Base-by-base conservation (phyloP, 2,329 filamentous ascomycete species). In the Aspergillus versicolor region DNA sequence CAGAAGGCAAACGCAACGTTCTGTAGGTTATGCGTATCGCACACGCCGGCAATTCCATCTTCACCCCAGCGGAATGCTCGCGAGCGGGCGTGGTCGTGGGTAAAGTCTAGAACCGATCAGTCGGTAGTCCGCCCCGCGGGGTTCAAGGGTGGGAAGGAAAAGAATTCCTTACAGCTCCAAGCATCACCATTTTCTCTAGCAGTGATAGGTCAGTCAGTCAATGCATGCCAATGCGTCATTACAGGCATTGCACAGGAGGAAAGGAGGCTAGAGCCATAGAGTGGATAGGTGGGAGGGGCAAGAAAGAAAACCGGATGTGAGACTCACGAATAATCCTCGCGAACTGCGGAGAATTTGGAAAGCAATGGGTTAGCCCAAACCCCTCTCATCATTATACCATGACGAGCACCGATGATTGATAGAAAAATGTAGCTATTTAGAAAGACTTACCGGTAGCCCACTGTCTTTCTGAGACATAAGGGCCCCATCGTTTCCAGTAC, bases 401-500 rank as follows among this genome's bases (percentile, higher is more conserved):
- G 22, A 30, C 41, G 27, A 22, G 24, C 19, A 50, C 13, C 34
- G 38, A 37, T 19, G 44, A 50, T 49, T 42, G 48, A 46, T 15
- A 21, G 34, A 3, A 13, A 49, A 56, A 37, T 40, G 51, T 21
- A 46, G 59, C 42, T 34, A 27, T 21, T 41, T 37, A 46, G 11
- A 24, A 19, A 44, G 42, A 69, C 84, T 72, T 78, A 89, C 90
- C 92, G 65, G 92, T 96, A 57, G 92, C 92, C 93, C 93, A 97
- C 80, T 97, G 92, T 71, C 92, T 83, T 80, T 97, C 93, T 54
- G 92, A 87, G 67, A 96, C 88, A 71, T 97, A 97, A 22, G 92
- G 88, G 54, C 93, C 93, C 92, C 92, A 97, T 86, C 89, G 91
- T 85, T 97, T 97, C 93, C 93, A 97, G 80, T 97, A 97, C 75